A percentile compares a stretch with the other conserved stretches of the same genome.
These are phyloP conservation scores for Mucor plumbeus DNA, from an alignment of 371 early-diverging fungal genomes.

Conservation along the genomic window DNA sequence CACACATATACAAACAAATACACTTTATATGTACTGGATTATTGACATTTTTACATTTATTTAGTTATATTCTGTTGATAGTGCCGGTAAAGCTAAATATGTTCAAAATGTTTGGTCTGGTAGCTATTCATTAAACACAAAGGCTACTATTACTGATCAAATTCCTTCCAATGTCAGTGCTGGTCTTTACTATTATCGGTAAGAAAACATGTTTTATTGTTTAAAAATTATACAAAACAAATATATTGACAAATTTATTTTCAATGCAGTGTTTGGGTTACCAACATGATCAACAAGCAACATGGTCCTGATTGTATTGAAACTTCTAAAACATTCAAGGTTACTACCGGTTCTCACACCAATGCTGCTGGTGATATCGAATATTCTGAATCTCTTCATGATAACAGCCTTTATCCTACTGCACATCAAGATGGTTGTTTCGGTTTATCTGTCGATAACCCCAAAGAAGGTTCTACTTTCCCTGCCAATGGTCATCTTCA, in stretches of 20 bases:
- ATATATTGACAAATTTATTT: conserved; percentile 2
- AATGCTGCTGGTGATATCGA: conserved; percentile 60
- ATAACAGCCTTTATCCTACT: conserved; percentile 34
- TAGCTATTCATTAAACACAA: conserved; percentile 35
- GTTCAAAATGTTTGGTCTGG: conserved; percentile 53
- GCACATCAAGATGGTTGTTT: conserved; percentile 49
- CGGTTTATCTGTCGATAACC: conserved; percentile 44
- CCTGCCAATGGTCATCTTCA: conserved; percentile 38
- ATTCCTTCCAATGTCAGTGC: conserved; percentile 37
- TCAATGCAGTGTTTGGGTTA: conserved; percentile 47
- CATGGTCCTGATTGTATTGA: conserved; percentile 57
- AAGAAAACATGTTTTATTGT: neutral
- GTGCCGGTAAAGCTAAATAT: conserved; percentile 44
- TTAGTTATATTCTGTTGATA: conserved; percentile 46
- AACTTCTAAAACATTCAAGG: conserved; percentile 66
- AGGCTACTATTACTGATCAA: conserved; percentile 39
- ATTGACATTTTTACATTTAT: conserved; percentile 3
- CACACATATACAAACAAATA: too few species aligned
- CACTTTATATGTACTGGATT: conserved; percentile 6
- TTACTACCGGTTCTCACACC: conserved; percentile 58
- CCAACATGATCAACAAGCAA: conserved; percentile 46
- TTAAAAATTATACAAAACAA: neutral
- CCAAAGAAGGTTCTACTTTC: conserved; percentile 31
- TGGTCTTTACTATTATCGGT: conserved; percentile 60
- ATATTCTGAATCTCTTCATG: conserved; percentile 45